These are phyloP conservation scores for Boletus bicolor DNA, from an alignment of 768 basidiomycete species.

Conservation along the genomic window DNA sequence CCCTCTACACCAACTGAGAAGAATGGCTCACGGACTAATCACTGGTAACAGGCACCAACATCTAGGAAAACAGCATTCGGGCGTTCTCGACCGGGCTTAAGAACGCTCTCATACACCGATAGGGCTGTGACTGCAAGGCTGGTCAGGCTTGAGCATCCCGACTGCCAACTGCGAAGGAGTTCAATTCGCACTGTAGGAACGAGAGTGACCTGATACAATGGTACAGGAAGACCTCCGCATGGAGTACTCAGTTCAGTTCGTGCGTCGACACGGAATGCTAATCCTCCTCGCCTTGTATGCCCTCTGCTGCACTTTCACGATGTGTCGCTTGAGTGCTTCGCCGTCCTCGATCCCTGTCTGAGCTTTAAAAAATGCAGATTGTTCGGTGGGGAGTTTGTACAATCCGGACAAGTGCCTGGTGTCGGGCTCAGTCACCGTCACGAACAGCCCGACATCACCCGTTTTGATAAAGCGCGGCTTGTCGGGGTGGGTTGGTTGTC, in stretches of 20 bases:
- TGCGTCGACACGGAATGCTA: background rate
- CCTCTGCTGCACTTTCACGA: background rate
- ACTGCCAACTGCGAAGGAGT: background rate
- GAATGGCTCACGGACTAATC: background rate
- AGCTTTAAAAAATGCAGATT: background rate
- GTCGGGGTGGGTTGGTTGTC: background rate
- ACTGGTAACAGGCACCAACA: background rate
- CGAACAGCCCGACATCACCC: background rate
- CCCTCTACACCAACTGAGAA: too few relatives aligned
- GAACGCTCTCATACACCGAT: background rate
- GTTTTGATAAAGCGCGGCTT: background rate
- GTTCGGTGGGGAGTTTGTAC: background rate
- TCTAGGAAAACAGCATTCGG: background rate
- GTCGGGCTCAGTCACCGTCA: background rate
- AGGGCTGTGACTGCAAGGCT: background rate
- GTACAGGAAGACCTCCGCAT: background rate
- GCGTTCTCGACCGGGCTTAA: background rate
- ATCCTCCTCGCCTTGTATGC: background rate
- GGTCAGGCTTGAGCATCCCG: background rate
- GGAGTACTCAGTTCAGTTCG: background rate
- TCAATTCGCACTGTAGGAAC: background rate
- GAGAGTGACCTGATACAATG: background rate
- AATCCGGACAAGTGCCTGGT: background rate
- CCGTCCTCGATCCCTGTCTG: background rate
- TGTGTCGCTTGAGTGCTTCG: background rate